Conservation (phyloP, 225 moss, liverwort and hornwort genomes). For the Straminergon stramineum region DNA sequence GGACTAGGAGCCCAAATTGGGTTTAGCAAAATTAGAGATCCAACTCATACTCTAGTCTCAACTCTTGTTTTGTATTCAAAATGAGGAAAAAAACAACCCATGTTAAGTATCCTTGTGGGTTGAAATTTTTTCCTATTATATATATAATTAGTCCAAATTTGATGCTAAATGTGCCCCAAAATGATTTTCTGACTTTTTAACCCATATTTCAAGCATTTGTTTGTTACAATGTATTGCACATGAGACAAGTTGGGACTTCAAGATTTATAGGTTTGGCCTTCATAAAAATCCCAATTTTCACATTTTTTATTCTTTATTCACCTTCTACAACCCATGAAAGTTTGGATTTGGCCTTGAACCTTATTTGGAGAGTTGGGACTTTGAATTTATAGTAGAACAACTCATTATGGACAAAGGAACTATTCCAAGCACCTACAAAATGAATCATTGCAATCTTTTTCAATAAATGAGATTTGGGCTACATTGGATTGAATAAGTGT, state of each 20-base stretch:
- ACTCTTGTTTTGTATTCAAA: background rate
- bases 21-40: too few relatives aligned
- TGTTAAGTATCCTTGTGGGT: fast-evolving
- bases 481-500: too few relatives aligned
- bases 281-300: background rate
- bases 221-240: background rate
- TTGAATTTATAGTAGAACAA: background rate
- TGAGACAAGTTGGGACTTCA: background rate
- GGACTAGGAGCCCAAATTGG: background rate
- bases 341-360: background rate
- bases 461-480: too few relatives aligned
- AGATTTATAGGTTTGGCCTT: background rate
- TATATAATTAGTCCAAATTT: fast-evolving
- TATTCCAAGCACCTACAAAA: too few relatives aligned
- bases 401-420: too few relatives aligned
- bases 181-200: background rate
- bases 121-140: fast-evolving
- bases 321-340: background rate
- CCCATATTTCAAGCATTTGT: fast-evolving
- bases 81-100: too few relatives aligned
- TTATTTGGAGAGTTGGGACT: background rate
- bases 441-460: too few relatives aligned
- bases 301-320: background rate
- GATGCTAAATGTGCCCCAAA: background rate
- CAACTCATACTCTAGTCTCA: fast-evolving